Percentiles rank a stretch among this genome's conserved stretches.
Conservation (phyloP, 2,329 filamentous ascomycete species). For the Xylaria multiplex region DNA sequence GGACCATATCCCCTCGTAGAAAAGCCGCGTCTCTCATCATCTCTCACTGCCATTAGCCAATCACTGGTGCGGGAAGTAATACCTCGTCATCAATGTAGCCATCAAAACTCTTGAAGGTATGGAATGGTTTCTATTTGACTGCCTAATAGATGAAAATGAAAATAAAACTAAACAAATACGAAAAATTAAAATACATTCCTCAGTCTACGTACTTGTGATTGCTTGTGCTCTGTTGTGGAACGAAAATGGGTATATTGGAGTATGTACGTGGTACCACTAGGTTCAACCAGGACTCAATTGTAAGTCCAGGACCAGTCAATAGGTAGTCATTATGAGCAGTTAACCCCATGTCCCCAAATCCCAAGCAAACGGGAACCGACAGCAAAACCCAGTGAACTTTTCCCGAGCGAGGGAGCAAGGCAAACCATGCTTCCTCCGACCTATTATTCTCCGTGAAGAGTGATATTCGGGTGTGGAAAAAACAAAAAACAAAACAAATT, state of each 20-base stretch:
- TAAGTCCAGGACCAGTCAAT: not conserved
- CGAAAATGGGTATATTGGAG: slow-evolving; percentile 34
- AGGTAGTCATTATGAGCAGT: slow-evolving; percentile 13
- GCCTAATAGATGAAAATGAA: no score
- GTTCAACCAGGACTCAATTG: slow-evolving; percentile 12
- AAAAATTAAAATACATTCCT: not conserved
- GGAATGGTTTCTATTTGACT: no score
- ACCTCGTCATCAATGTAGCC: no score
- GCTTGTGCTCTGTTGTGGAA: not conserved
- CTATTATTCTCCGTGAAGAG: slow-evolving; percentile 10
- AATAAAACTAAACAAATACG: no score
- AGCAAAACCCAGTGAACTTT: slow-evolving; percentile 28
- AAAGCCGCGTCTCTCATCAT: not conserved
- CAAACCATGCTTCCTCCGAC: slow-evolving; percentile 3
- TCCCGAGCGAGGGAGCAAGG: slow-evolving; percentile 11
- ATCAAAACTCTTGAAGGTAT: no score
- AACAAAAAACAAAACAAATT: slow-evolving; percentile 15
- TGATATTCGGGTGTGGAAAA: slow-evolving; percentile 4
- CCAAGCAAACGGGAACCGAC: slow-evolving; percentile 20
- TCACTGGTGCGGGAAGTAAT: no score
- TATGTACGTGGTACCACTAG: slow-evolving; percentile 32
- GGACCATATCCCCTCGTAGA: no score
- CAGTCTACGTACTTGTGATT: not conserved
- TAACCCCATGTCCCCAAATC: slow-evolving; percentile 7
- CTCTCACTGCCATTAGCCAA: not conserved